Conservation (phyloP, 495 filamentous ascomycete species). For the Lasiosphaeriaceae sp. region DNA sequence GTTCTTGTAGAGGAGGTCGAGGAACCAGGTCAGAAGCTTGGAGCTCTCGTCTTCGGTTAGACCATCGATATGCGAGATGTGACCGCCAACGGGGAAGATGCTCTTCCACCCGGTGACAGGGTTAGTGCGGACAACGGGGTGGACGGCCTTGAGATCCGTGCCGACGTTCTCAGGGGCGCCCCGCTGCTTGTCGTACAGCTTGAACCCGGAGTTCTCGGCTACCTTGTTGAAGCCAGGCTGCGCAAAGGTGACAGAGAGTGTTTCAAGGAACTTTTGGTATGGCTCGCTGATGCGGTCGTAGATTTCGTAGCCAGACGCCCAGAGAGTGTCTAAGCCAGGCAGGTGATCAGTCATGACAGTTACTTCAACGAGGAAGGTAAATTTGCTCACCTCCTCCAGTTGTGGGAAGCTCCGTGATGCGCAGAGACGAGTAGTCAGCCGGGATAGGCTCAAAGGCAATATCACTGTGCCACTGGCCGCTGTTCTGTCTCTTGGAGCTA, state of each 20-base stretch:
- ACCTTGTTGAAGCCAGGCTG: slow-evolving; percentile 54
- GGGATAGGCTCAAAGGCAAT: slow-evolving; percentile 63
- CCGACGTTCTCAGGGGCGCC: slow-evolving; percentile 65
- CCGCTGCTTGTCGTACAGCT: slow-evolving; percentile 53
- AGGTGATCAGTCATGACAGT: neutral
- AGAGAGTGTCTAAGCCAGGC: slow-evolving; percentile 38
- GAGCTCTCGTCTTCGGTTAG: slow-evolving; percentile 59
- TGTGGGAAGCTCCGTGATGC: slow-evolving; percentile 55
- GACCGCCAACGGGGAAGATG: slow-evolving; percentile 61
- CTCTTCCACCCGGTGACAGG: slow-evolving; percentile 77
- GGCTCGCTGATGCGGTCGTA: slow-evolving; percentile 66
- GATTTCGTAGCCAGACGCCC: slow-evolving; percentile 69
- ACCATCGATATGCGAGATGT: slow-evolving; percentile 62
- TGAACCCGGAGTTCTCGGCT: slow-evolving; percentile 50
- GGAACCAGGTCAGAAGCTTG: slow-evolving; percentile 56
- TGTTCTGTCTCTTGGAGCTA: slow-evolving; percentile 34
- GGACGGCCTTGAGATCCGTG: slow-evolving; percentile 53
- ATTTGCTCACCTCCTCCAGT: slow-evolving; percentile 57
- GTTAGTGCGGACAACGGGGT: slow-evolving; percentile 72
- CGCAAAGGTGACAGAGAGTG: slow-evolving; percentile 60
- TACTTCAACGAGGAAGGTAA: neutral
- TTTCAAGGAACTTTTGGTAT: slow-evolving; percentile 65
- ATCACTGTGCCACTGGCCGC: slow-evolving; percentile 58
- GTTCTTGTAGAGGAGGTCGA: slow-evolving; percentile 59
- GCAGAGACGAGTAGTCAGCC: slow-evolving; percentile 60